Conservation (phyloP, 1,139 yeast genomes). For the Debaryomyces sp. region DNA sequence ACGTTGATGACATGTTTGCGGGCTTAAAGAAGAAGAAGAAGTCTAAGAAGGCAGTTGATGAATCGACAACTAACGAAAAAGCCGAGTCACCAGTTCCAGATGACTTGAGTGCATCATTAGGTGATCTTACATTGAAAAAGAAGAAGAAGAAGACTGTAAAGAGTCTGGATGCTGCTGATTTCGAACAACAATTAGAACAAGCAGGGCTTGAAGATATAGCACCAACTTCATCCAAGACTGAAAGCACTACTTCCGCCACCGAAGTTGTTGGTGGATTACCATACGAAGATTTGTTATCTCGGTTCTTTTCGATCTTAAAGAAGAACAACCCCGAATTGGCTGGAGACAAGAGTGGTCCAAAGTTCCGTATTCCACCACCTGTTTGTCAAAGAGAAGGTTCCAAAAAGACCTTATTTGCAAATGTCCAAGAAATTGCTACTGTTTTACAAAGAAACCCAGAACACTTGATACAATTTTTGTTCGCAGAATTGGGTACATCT, state of each 20-base stretch:
- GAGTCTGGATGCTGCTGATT: constrained; percentile 66
- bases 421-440: constrained; percentile 91
- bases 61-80: constrained; percentile 32
- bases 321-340: constrained; percentile 98
- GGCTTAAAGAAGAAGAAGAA: constrained; percentile 59
- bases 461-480: constrained; percentile 93
- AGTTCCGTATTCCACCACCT: constrained; percentile 98
- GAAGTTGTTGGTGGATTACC: constrained; percentile 62
- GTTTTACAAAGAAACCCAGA: constrained; percentile 96
- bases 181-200: constrained; percentile 85
- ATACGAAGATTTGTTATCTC: constrained; percentile 73
- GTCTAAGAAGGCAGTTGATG: constrained; percentile 45
- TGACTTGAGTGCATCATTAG: constrained; percentile 64
- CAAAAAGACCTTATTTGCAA: constrained; percentile 94
- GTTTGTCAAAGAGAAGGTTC: constrained; percentile 96
- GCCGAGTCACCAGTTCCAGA: constrained; percentile 45
- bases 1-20: constrained; percentile 53
- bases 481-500: constrained; percentile 98
- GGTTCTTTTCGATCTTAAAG: constrained; percentile 84
- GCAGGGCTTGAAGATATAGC: constrained; percentile 77
- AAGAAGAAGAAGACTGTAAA: constrained; percentile 80
- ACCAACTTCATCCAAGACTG: constrained; percentile 24
- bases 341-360: constrained; percentile 90
- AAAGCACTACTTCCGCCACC: constrained; percentile 26
- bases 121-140: constrained; percentile 78